phyloP scores from a whole-genome alignment of 2,329 filamentous ascomycete species.

The Penicillium polonicum region DNA sequence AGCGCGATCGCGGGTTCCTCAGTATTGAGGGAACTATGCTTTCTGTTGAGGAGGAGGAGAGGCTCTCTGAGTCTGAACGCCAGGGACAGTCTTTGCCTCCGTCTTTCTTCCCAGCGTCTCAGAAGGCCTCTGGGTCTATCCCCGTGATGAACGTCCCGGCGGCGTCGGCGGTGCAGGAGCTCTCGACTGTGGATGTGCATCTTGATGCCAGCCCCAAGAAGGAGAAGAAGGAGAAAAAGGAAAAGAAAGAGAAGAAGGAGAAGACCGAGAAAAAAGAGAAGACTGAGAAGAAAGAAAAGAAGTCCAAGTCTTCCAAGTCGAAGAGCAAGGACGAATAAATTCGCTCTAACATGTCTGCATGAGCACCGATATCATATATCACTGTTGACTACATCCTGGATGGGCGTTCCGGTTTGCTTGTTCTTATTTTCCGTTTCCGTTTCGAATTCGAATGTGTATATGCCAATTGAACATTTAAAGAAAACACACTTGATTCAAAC shows the following conservation, averaged over 20 bases:
- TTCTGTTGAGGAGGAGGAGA: constrained; percentile 63
- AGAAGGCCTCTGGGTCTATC: constrained; percentile 23
- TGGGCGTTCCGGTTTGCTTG: constrained; percentile 11
- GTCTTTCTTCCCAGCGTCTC: constrained; percentile 15
- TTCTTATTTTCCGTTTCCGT: constrained; percentile 14
- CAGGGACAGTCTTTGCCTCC: constrained; percentile 34
- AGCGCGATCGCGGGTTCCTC: constrained; percentile 71
- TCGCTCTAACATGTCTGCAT: constrained; percentile 4
- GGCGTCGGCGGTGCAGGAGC: constrained; percentile 12
- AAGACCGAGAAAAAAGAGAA: constrained; percentile 18
- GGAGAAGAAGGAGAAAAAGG: constrained; percentile 18
- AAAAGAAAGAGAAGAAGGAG: constrained; percentile 27
- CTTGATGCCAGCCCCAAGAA: constrained; percentile 13
- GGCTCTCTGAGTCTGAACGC: constrained; percentile 56
- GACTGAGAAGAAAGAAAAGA: constrained; percentile 10
- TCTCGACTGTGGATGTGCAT: constrained; percentile 21
- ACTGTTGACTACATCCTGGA: constrained; percentile 7
- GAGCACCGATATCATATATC: constrained; percentile 12
- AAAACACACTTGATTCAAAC: constrained; percentile 6
- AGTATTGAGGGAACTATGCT: constrained; percentile 89
- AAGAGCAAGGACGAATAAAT: constrained; percentile 11
- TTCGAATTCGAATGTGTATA: constrained; percentile 21
- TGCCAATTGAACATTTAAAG: constrained; percentile 12
- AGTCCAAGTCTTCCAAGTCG: constrained; percentile 13
- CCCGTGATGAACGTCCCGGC: constrained; percentile 16